Percentiles rank a stretch among this genome's conserved stretches.
These are phyloP conservation scores for Asterophora parasitica DNA, from an alignment of 768 basidiomycete species.

Conservation along the genomic window DNA sequence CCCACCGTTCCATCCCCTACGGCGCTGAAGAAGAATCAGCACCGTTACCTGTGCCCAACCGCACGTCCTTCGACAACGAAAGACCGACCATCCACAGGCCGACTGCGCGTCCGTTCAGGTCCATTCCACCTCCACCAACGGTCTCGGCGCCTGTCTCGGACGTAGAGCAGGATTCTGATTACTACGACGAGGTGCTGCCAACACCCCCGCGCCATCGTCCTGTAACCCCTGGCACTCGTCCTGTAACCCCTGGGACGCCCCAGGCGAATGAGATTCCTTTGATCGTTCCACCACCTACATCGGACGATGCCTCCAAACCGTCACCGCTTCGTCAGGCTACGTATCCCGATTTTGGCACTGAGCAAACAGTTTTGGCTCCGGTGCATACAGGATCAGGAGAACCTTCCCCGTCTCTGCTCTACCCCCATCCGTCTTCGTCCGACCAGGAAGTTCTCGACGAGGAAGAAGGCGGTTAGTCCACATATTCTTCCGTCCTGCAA, in stretches of 20 bases:
- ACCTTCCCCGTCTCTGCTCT: conserved; percentile 18
- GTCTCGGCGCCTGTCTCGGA: conserved; percentile 14
- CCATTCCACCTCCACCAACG: conserved; percentile 15
- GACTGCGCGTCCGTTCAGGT: conserved; percentile 11
- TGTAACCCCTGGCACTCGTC: conserved; percentile 12
- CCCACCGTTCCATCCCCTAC: conserved; percentile 9
- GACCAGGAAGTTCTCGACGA: conserved; percentile 51
- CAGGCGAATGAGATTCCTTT: conserved; percentile 16
- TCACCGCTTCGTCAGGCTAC: conserved; percentile 14
- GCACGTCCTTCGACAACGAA: conserved; percentile 8
- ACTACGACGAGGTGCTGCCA: conserved; percentile 30
- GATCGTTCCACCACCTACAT: conserved; percentile 19
- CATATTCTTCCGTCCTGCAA: no score
- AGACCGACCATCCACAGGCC: neutral
- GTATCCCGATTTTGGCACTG: conserved; percentile 1
- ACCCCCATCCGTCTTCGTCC: conserved; percentile 22
- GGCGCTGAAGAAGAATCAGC: conserved; percentile 15
- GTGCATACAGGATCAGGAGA: conserved; percentile 14
- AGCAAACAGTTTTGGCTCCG: conserved; percentile 4
- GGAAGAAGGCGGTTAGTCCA: conserved; percentile 54
- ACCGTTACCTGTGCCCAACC: conserved; percentile 18
- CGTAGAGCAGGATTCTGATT: conserved; percentile 28
- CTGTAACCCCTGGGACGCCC: conserved; percentile 13
- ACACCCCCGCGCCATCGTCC: conserved; percentile 22
- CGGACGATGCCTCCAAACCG: conserved; percentile 10